These are phyloP conservation scores for Boletus reticulatus DNA, from an alignment of 768 basidiomycete genomes.

Conservation along the genomic window DNA sequence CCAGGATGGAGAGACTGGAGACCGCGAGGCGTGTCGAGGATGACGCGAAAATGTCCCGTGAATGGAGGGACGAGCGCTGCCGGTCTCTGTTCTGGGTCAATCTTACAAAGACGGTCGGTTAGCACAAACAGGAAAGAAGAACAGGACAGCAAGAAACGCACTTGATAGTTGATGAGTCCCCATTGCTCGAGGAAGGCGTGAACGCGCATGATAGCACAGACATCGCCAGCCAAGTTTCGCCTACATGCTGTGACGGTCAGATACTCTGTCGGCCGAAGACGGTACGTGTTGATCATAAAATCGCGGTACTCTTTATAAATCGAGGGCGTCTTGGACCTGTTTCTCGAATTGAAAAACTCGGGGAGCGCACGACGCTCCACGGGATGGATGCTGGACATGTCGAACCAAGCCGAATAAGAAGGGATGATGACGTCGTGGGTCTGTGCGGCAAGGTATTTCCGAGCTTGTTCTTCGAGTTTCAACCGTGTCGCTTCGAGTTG, in stretches of 20 bases:
- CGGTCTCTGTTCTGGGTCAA: constrained; percentile 95
- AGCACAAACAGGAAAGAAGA: neutral
- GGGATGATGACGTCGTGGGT: constrained; percentile 97
- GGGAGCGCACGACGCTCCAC: constrained; percentile 91
- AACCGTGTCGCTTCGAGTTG: constrained; percentile 78
- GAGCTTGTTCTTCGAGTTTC: constrained; percentile 81
- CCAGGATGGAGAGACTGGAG: constrained; percentile 91
- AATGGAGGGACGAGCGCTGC: constrained; percentile 95
- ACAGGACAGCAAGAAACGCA: constrained; percentile 32
- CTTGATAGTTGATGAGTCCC: constrained; percentile 99
- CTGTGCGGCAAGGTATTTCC: constrained; percentile 94
- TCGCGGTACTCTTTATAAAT: constrained; percentile 99
- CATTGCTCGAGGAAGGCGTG: constrained; percentile 99
- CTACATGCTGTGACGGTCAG: constrained; percentile 96
- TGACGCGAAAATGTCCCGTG: constrained; percentile 97
- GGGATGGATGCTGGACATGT: constrained; percentile 89
- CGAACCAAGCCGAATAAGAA: constrained; percentile 97
- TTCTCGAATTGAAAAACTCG: constrained; percentile 97
- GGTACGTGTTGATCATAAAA: constrained; percentile 99
- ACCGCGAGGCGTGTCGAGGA: constrained; percentile 95
- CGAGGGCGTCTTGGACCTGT: constrained; percentile 91
- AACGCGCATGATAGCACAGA: constrained; percentile 97
- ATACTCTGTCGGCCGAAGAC: constrained; percentile 91
- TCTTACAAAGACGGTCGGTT: constrained; percentile 46
- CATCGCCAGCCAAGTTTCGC: constrained; percentile 95